A percentile compares a stretch with the other conserved stretches of the same genome.
Conservation (phyloP, 2,329 filamentous ascomycete species). For the Hypoxylon sp. region DNA sequence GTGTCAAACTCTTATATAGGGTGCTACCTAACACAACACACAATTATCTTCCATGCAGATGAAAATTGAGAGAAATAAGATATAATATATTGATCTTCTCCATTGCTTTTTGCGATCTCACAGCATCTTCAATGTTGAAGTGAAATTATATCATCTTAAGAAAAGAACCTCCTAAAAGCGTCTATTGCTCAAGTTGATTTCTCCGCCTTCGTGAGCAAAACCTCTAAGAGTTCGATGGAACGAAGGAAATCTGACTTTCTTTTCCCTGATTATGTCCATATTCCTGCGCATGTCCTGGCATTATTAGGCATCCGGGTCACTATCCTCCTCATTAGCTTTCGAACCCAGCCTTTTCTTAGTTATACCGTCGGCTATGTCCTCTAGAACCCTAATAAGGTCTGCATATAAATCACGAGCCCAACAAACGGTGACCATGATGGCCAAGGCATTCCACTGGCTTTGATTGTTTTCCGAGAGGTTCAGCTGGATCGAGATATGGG, state of each 20-base stretch:
- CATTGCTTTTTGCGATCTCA: neutral
- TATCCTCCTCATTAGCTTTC: constrained; percentile 18
- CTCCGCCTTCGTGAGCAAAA: constrained; percentile 1
- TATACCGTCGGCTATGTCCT: no score
- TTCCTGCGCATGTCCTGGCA: neutral
- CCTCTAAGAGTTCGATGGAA: neutral
- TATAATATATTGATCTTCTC: neutral
- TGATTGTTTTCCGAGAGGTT: constrained; percentile 49
- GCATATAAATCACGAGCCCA: constrained; percentile 50
- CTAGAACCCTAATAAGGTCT: constrained; percentile 26
- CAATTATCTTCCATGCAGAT: neutral
- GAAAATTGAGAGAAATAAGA: neutral
- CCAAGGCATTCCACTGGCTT: constrained; percentile 51
- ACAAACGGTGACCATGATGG: constrained; percentile 50
- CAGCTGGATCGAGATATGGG: constrained; percentile 46
- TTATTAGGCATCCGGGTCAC: constrained; percentile 46
- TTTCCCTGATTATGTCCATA: neutral
- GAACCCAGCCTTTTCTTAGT: neutral
- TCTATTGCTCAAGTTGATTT: constrained; percentile 1
- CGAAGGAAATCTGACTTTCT: constrained; percentile 3
- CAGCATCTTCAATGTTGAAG: neutral
- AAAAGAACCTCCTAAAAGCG: neutral
- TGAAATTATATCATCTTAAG: neutral
- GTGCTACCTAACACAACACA: no score
- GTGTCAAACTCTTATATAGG: no score